Percentiles rank a stretch among this genome's conserved stretches.
These are phyloP conservation scores for Ilyonectria sp. DNA, from an alignment of 2,329 filamentous ascomycete species.

Conservation along the genomic window DNA sequence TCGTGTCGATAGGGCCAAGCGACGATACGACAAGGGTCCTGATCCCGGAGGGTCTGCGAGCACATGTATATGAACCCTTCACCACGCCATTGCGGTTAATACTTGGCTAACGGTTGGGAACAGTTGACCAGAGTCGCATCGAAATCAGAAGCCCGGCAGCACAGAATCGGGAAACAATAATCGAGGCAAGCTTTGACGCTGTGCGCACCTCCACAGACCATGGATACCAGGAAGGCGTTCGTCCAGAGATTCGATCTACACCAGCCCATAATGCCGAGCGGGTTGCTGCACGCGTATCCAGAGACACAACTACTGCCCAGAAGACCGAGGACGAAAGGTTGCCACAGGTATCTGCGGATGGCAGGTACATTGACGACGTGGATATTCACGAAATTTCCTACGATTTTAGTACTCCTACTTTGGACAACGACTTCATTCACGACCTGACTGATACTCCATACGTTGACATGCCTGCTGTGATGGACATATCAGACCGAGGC, in stretches of 20 bases:
- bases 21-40: neutral
- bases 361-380: too few species aligned
- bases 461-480: neutral
- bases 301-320: too few species aligned
- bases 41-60: neutral
- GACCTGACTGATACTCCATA: neutral
- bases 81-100: neutral
- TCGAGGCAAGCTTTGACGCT: neutral
- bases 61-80: neutral
- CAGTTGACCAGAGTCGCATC: neutral
- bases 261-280: too few species aligned
- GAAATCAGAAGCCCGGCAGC: neutral
- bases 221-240: neutral
- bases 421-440: too few species aligned
- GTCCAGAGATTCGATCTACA: too few species aligned
- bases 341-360: too few species aligned
- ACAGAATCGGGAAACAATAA: neutral
- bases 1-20: neutral
- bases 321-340: too few species aligned
- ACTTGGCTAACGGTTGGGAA: neutral
- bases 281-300: too few species aligned
- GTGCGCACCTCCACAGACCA: too few species aligned
- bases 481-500: neutral
- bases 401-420: too few species aligned
- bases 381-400: too few species aligned